Evolutionary conservation across 2,329 filamentous ascomycete genomes (phyloP).

Genomic region (Paraconiothyrium brasiliense): DNA sequence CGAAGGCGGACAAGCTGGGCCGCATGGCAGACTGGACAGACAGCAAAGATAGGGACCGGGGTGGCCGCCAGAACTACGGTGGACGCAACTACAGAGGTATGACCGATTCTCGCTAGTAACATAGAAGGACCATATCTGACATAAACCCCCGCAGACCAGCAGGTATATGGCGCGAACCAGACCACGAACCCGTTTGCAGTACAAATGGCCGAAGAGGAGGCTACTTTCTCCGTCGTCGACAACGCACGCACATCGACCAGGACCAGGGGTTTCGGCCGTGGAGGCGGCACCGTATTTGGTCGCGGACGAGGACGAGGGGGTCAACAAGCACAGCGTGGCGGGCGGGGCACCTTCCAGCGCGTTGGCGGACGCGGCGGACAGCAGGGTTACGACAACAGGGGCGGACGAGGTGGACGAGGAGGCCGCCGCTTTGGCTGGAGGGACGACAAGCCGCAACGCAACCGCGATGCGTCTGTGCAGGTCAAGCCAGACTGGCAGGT

Average conservation of each 20-base stretch:
- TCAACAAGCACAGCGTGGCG: conserved; percentile 75
- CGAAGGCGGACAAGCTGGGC: conserved; percentile 97
- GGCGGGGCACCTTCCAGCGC: conserved; percentile 77
- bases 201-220: conserved; percentile 92
- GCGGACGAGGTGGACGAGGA: conserved; percentile 74
- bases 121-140: conserved; percentile 24
- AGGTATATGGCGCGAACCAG: conserved; percentile 92
- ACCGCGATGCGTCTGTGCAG: conserved; percentile 94
- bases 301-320: conserved; percentile 80
- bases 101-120: background rate
- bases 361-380: conserved; percentile 73
- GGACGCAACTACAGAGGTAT: conserved; percentile 91
- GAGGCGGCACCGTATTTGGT: conserved; percentile 84
- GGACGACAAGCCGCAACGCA: conserved; percentile 97
- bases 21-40: conserved; percentile 99
- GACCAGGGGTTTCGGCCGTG: conserved; percentile 80
- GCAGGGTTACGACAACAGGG: conserved; percentile 75
- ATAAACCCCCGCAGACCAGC: conserved; percentile 73
- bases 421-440: conserved; percentile 97
- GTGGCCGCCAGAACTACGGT: conserved; percentile 82
- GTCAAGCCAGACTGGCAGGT: conserved; percentile 96
- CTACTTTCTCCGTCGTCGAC: conserved; percentile 97
- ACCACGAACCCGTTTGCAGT: conserved; percentile 83
- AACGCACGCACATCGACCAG: conserved; percentile 88
- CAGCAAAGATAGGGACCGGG: conserved; percentile 80